Percentiles rank a stretch among this genome's conserved stretches.
phyloP scores from a whole-genome alignment of 1,139 yeast species.

The Suhomyces choctaworum region DNA sequence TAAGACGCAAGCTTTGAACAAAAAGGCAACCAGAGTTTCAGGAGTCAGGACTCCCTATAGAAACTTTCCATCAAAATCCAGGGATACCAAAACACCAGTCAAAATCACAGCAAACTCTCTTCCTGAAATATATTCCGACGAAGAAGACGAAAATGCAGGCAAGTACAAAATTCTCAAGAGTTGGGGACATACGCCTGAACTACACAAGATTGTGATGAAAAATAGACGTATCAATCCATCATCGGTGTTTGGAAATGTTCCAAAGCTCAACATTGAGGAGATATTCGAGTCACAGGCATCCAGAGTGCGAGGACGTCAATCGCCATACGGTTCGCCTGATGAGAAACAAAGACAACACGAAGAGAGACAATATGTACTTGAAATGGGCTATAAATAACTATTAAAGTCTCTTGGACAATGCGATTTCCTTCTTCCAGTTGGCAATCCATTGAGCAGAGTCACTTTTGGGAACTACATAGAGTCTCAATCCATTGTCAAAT shows the following conservation, averaged over 20 bases:
- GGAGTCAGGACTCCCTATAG: slow-evolving; percentile 7
- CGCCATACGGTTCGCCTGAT: slow-evolving; percentile 44
- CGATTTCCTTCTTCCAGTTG: slow-evolving; percentile 66
- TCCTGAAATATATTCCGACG: slow-evolving; percentile 55
- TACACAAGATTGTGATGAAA: slow-evolving; percentile 49
- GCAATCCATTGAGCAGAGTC: slow-evolving; percentile 66
- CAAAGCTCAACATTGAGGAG: slow-evolving; percentile 66
- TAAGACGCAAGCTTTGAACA: slow-evolving; percentile 8
- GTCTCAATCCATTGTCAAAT: slow-evolving; percentile 70
- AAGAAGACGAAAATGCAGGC: slow-evolving; percentile 55
- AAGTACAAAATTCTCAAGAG: slow-evolving; percentile 47
- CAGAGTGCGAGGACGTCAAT: slow-evolving; percentile 54
- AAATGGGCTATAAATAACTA: slow-evolving; percentile 49
- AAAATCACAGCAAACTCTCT: slow-evolving; percentile 20
- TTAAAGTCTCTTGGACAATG: slow-evolving; percentile 48
- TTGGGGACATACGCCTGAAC: slow-evolving; percentile 75
- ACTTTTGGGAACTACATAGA: slow-evolving; percentile 78
- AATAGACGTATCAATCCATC: slow-evolving; percentile 72
- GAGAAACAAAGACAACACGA: slow-evolving; percentile 36
- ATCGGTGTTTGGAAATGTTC: slow-evolving; percentile 74
- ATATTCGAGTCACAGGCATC: slow-evolving; percentile 57
- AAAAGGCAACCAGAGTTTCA: slow-evolving; percentile 11
- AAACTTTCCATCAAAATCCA: not conserved
- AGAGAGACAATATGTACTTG: slow-evolving; percentile 49
- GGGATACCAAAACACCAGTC: slow-evolving; percentile 4